These are phyloP conservation scores for Wakefieldia striispora DNA, from an alignment of 768 basidiomycete genomes.

Conservation along the genomic window DNA sequence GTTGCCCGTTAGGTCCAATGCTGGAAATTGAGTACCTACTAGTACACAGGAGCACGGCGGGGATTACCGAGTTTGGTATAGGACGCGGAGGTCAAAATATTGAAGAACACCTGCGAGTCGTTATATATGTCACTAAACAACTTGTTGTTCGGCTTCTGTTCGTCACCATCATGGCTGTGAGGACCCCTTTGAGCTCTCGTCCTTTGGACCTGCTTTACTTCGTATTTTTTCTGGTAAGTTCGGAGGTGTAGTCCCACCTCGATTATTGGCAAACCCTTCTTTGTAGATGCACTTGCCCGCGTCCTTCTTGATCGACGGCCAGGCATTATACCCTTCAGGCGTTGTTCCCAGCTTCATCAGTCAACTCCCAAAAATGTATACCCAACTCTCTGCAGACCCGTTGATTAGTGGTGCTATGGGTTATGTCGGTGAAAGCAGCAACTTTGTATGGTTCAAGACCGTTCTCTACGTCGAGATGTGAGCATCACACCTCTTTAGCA, in stretches of 20 bases:
- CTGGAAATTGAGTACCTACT: no score
- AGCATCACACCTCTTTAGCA: constrained; percentile 15
- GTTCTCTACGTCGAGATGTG: constrained; percentile 65
- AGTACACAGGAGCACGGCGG: no score
- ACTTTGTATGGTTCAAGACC: constrained; percentile 60
- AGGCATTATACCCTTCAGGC: constrained; percentile 56
- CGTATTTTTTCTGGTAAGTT: constrained; percentile 60
- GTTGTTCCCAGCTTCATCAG: constrained; percentile 49
- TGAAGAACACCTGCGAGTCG: no score
- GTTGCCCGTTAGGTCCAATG: no score
- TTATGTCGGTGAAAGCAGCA: constrained; percentile 29
- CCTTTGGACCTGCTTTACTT: constrained; percentile 71
- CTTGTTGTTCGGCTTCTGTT: neutral
- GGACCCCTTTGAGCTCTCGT: constrained; percentile 48
- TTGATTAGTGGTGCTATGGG: constrained; percentile 55
- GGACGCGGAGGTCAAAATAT: no score
- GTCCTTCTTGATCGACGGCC: constrained; percentile 68
- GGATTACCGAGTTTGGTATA: no score
- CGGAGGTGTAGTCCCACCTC: neutral
- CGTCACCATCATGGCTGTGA: constrained; percentile 11
- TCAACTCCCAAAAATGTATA: constrained; percentile 47
- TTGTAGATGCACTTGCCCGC: constrained; percentile 63
- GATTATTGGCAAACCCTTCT: neutral
- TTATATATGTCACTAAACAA: no score
- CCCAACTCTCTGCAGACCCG: constrained; percentile 63